These are phyloP conservation scores for Boletus subparvulus DNA, from an alignment of 768 basidiomycete genomes.

Conservation along the genomic window DNA sequence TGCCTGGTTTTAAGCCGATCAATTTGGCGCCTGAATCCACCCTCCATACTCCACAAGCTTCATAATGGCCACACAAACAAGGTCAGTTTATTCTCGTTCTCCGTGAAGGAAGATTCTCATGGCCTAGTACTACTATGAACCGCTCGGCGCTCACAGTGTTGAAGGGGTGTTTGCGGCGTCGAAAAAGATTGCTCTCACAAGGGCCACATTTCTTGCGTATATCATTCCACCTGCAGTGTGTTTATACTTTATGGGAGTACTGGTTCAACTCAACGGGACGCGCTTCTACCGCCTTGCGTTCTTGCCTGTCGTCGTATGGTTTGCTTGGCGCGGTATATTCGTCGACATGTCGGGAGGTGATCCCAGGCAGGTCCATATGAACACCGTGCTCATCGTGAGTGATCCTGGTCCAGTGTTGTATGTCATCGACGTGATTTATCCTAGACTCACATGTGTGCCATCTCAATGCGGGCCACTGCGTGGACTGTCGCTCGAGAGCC, in stretches of 20 bases:
- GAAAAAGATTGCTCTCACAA: constrained; percentile 8
- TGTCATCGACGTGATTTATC: background rate
- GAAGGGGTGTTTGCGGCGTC: constrained; percentile 3
- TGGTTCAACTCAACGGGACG: constrained; percentile 48
- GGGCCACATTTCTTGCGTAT: constrained; percentile 30
- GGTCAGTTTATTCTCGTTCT: background rate
- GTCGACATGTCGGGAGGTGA: constrained; percentile 24
- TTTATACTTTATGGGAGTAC: constrained; percentile 51
- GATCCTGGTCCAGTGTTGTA: background rate
- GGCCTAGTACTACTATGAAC: too few species aligned
- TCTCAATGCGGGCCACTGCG: constrained; percentile 7
- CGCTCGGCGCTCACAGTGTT: background rate
- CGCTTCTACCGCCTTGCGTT: constrained; percentile 44
- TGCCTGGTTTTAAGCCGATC: background rate
- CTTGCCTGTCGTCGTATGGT: constrained; percentile 46
- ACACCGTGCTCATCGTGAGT: constrained; percentile 20
- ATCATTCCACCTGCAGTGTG: constrained; percentile 42
- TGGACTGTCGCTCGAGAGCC: constrained; percentile 19
- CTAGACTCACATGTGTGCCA: constrained; percentile 11
- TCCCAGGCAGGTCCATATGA: constrained; percentile 2
- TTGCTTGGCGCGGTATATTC: constrained; percentile 39
- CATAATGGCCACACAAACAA: background rate
- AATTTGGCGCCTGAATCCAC: background rate
- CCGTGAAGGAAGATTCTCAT: background rate
- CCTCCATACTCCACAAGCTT: background rate